Base-by-base conservation (phyloP, 257 asterid genomes). In the Solanum dulcamara region DNA sequence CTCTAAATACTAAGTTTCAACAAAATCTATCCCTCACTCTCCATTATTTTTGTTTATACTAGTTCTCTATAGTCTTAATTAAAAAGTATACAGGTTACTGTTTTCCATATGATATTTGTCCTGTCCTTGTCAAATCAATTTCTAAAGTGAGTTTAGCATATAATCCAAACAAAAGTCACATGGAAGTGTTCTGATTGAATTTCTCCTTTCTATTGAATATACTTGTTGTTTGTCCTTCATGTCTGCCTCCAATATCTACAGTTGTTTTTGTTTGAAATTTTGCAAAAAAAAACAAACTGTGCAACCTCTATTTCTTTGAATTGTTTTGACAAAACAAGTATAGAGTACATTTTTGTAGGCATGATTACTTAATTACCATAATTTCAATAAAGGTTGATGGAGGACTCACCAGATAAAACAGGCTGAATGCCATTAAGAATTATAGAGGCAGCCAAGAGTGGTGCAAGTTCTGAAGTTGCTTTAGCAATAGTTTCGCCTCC, bases 341-440 rank as follows among this genome's bases (percentile, higher is more conserved):
- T 1, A 3, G 30, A 57, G 15, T 22, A 9, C 24, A 51, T 51
- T 15, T 18, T 6, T 51, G 17, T 51, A 5, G 24, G 24, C 59
- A 51, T 51, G 24, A 51, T 51, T 6, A 2, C 59, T 51, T 51
- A 18, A 18, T 18, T 51, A 51, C 24, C 6, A 51, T 51, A 51
- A n/a, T n/a, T n/a, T n/a, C n/a, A n/a, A n/a, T n/a, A 18, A 70
- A 70, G 80, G 57, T 24, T 42, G 81, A 14, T 24, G 9, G 55
- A 75, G 4, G 26, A 46, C 30, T 85, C 50, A 88, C 92, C 92
- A 2, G 92, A 89, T 3, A 89, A 67, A 75, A 90, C 91, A 3
- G 92, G 90, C 17, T 90, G 92, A 81, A 90, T 60, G 64, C 92
- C 90, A 20, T 88, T 88, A 26, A 89, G 92, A 28, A 86, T 13